Conservation (phyloP, 2,329 filamentous ascomycete species). For the Trichoderma simmonsii region DNA sequence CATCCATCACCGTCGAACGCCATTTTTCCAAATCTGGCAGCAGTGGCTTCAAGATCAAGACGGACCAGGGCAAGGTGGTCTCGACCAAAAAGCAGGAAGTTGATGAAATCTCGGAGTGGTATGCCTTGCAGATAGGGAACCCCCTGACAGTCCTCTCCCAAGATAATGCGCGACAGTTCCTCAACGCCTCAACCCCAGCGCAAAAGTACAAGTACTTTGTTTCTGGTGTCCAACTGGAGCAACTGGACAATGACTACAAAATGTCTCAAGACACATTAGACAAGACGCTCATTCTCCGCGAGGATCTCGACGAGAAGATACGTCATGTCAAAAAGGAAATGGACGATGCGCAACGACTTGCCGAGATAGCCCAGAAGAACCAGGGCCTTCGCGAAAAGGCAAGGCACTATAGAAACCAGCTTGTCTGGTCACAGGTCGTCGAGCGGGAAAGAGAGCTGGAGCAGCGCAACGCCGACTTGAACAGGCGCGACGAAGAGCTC, state of each 20-base stretch:
- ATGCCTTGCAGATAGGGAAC: constrained; percentile 91
- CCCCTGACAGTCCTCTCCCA: constrained; percentile 94
- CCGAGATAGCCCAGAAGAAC: constrained; percentile 64
- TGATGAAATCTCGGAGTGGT: constrained; percentile 91
- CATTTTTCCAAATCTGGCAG: constrained; percentile 73
- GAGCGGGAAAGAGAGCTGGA: constrained; percentile 62
- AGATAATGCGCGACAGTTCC: constrained; percentile 89
- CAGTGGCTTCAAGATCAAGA: constrained; percentile 86
- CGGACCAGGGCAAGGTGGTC: constrained; percentile 63
- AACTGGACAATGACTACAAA: constrained; percentile 86
- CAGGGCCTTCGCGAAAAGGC: constrained; percentile 61
- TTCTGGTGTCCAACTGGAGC: constrained; percentile 88
- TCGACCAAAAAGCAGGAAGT: constrained; percentile 84
- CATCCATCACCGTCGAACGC: constrained; percentile 85
- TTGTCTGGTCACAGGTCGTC: constrained; percentile 85
- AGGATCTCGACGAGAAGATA: constrained; percentile 36
- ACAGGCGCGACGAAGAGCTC: constrained; percentile 27
- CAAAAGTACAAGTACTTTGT: constrained; percentile 97
- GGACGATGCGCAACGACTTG: constrained; percentile 61
- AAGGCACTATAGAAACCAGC: constrained; percentile 59
- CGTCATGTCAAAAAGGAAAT: constrained; percentile 38
- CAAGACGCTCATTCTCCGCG: constrained; percentile 45
- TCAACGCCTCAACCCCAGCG: constrained; percentile 75
- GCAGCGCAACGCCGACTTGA: constrained; percentile 31
- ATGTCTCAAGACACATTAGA: constrained; percentile 78